Base-by-base conservation (phyloP, 1,284 basidiomycete genomes). In the Meira nashicola region DNA sequence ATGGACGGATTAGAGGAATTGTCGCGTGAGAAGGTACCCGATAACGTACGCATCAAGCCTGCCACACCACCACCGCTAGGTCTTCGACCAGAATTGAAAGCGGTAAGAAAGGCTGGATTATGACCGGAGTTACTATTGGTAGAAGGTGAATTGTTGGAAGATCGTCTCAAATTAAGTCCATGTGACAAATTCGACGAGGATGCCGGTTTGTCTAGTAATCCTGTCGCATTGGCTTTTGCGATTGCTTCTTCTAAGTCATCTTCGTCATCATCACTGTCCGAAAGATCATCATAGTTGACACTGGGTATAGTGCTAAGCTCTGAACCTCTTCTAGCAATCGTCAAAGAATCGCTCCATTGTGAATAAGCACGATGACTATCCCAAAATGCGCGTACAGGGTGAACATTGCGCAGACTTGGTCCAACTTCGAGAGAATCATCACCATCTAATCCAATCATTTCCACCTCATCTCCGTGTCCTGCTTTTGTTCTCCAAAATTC, bases 351-450 rank as follows among this genome's bases (percentile, higher is more conserved):
- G n/a, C 54, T 63, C 23, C 48, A 65, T 12, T 28, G 58, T 8
- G 63, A 47, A 7, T 65, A 44, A 53, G 28, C 60, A 37, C 59
- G 54, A 51, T 71, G 69, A 25, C 66, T 39, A 33, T 62, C 59
- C 69, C 69, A 71, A 40, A 70, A 71, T 19, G 64, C 40, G 47
- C 68, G 68, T 47, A 71, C 69, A 17, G 65, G 57, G 37, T 67
- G 63, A n/a, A 62, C 39, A 40, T 68, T 61, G 3, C 64, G 59
- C 57, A 68, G 62, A 37, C 60, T 60, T 28, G 47, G 53, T 48
- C 68, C 67, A 12, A 58, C 51, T 12, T 65, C 66, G 39, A 59
- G 62, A 33, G 62, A 57, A 51, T 68, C 61, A 38, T 47, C 17
- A 2, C 33, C 44, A 15, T 23, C 46, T 5, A 23, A 5, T 21